Base-by-base conservation (phyloP, 371 early-diverging fungal species). In the Rhizomucor miehei region DNA sequence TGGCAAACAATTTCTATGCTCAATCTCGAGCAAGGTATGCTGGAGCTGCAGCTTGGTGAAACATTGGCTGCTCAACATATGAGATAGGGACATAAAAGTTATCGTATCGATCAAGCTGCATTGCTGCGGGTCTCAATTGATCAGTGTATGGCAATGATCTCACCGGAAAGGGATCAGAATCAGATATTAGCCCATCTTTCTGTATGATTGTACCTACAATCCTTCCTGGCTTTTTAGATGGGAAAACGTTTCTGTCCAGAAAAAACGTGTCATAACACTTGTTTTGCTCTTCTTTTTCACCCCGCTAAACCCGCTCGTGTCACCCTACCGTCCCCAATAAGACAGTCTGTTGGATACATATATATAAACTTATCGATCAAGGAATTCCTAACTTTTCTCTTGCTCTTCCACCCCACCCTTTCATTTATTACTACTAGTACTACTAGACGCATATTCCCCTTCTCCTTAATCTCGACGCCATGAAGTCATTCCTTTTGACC, bases 1-100 rank as follows among this genome's bases (percentile, higher is more conserved):
- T 29, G 73, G 73, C 34, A 55, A 54, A 48, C 60, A 62, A 44
- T 57, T 70, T 17, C n/a, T 61, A 19, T 67, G 68, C 47, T 63
- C 75, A 14, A 47, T 73, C 35, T 62, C 67, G 9, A 49, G 48
- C 16, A 57, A 41, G 54, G 73, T 73, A 73, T 60, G 52, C 43
- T 12, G 19, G 17, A n/a, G 36, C 19, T 14, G 19, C 39, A 17
- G 17, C 10, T 41, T 11, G 23, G 35, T 13, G 44, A 14, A 29
- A n/a, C 34, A 41, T 23, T 21, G 17, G 43, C 13, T 37, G 17
- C 23, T 24, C 14, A 19, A 17, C 16, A 12, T 40, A 41, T 43
- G 34, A 23, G 20, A 41, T 39, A 52, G 53, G 48, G 52, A 39
- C 40, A 59, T 19, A 37, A 60, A 13, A 46, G 29, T 14, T 55